Conservation (phyloP, 164 flowering plant species). For the Aristolochia fimbriata region DNA sequence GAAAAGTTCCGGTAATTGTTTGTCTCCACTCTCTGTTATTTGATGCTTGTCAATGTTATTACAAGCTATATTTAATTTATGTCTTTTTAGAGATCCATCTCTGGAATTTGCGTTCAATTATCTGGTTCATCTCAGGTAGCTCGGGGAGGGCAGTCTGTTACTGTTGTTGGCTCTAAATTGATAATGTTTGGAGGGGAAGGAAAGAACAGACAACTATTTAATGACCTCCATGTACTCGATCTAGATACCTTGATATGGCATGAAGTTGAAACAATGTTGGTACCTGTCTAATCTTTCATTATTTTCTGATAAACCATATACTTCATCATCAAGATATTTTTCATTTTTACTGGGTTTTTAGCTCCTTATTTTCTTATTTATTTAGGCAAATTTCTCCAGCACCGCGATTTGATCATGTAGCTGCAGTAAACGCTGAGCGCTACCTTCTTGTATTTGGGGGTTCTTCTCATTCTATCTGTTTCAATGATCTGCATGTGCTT, state of each 20-base stretch:
- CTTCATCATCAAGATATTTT: constrained; percentile 9
- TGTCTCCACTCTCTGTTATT: background rate
- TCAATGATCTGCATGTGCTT: constrained; percentile 80
- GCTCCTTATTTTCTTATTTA: background rate
- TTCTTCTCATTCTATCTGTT: constrained; percentile 81
- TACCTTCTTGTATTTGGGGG: constrained; percentile 91
- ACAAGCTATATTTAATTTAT: background rate
- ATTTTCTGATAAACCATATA: background rate
- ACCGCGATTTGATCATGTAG: constrained; percentile 89
- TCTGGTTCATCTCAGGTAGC: constrained; percentile 42
- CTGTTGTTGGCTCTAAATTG: constrained; percentile 63
- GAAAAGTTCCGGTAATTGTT: constrained; percentile 66
- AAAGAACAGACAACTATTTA: constrained; percentile 38
- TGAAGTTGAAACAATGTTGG: constrained; percentile 44
- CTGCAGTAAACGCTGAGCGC: constrained; percentile 67
- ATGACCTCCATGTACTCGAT: constrained; percentile 78
- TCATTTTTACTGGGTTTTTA: constrained; percentile 20
- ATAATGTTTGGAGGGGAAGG: constrained; percentile 95
- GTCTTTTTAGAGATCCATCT: background rate
- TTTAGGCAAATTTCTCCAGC: constrained; percentile 74
- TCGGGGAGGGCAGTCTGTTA: constrained; percentile 82
- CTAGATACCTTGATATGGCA: constrained; percentile 78
- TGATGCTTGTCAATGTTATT: background rate
- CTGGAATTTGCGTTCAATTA: background rate
- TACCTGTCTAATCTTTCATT: constrained; percentile 4